Percentiles rank a stretch among this genome's conserved stretches.
Conservation (phyloP, 2,329 filamentous ascomycete genomes). For the Aspergillus pseudoviridinutans region DNA sequence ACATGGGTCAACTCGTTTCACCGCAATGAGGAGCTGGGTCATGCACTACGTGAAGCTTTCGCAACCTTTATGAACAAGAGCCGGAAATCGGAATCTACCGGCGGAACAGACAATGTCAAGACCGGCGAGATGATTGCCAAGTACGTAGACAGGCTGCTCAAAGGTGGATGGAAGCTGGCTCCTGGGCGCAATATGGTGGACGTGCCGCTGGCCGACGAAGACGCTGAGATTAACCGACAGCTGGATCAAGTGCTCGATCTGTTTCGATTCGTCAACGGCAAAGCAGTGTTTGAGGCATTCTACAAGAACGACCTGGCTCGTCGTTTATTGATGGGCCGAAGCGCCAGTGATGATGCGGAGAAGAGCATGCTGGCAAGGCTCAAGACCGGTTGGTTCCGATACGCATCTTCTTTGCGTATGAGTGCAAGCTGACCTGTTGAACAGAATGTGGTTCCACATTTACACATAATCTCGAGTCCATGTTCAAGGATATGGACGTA, state of each 20-base stretch:
- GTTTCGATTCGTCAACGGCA: conserved; percentile 95
- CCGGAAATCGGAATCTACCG: conserved; percentile 65
- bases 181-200: conserved; percentile 48
- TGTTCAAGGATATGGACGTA: conserved; percentile 98
- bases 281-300: conserved; percentile 96
- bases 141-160: conserved; percentile 84
- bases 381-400: conserved; percentile 56
- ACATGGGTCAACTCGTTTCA: conserved; percentile 74
- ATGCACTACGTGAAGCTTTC: conserved; percentile 79
- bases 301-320: conserved; percentile 97
- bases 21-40: conserved; percentile 70
- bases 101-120: conserved; percentile 82
- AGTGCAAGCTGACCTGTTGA: conserved; percentile 1
- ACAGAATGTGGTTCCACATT: conserved; percentile 86
- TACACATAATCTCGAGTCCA: conserved; percentile 95
- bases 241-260: conserved; percentile 89
- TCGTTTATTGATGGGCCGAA: conserved; percentile 83
- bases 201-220: conserved; percentile 72
- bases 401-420: background rate
- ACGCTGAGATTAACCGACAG: conserved; percentile 85
- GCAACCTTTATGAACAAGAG: conserved; percentile 87
- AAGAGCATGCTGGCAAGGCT: conserved; percentile 90
- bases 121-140: conserved; percentile 99
- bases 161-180: conserved; percentile 74
- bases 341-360: conserved; percentile 91